These are phyloP conservation scores for Spathaspora boniae DNA, from an alignment of 805 yeast species.

Conservation along the genomic window DNA sequence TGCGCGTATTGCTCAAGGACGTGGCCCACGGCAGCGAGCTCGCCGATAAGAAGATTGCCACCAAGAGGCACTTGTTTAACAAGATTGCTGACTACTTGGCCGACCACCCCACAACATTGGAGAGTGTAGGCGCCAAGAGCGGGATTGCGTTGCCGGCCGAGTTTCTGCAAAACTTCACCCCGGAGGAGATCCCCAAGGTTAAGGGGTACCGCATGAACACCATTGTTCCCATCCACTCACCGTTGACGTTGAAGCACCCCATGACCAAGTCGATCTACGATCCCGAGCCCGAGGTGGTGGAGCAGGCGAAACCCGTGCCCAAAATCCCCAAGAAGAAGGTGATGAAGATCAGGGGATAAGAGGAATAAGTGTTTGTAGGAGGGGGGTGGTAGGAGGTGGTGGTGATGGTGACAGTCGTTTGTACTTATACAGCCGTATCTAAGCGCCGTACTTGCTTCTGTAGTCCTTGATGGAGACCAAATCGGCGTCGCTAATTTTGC, in stretches of 20 bases:
- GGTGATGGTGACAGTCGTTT: not conserved
- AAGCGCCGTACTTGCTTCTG: constrained; percentile 48
- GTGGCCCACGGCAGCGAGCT: constrained; percentile 40
- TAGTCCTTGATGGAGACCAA: constrained; percentile 57
- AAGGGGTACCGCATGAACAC: constrained; percentile 82
- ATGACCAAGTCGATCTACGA: constrained; percentile 69
- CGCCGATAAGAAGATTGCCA: constrained; percentile 24
- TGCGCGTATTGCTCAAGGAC: constrained; percentile 63
- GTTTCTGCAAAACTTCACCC: constrained; percentile 41
- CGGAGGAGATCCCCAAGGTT: constrained; percentile 69
- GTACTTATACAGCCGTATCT: constrained; percentile 5
- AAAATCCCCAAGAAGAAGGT: constrained; percentile 53
- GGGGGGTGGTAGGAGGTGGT: not conserved
- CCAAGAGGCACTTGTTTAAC: constrained; percentile 63
- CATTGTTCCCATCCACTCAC: constrained; percentile 84
- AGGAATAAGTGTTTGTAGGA: not conserved
- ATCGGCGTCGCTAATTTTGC: constrained; percentile 55
- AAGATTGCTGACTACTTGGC: constrained; percentile 59
- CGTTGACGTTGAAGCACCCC: constrained; percentile 79
- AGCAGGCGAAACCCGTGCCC: constrained; percentile 25
- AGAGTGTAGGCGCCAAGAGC: constrained; percentile 45
- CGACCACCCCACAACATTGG: constrained; percentile 65
- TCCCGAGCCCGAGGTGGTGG: constrained; percentile 42
- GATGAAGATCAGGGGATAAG: constrained; percentile 56
- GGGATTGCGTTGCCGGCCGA: constrained; percentile 67